These are phyloP conservation scores for Maudiozyma humilis DNA, from an alignment of 1,139 yeast genomes.

Conservation along the genomic window DNA sequence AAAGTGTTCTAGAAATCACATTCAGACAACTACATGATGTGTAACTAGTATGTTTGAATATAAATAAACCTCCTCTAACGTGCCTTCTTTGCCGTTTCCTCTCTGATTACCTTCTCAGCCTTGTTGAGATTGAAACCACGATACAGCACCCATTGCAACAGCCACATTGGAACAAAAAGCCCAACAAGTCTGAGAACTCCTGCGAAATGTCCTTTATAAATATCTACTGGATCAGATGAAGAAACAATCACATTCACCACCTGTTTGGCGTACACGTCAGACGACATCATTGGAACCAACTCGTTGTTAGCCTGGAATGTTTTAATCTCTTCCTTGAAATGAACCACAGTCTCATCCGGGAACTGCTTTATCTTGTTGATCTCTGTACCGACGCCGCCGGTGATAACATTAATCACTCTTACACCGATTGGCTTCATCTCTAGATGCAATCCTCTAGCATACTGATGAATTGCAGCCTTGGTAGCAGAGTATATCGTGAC, in stretches of 20 bases:
- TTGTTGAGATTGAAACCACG: neutral
- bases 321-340: slow-evolving; percentile 41
- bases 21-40: neutral
- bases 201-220: slow-evolving; percentile 50
- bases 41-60: neutral
- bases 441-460: slow-evolving; percentile 50
- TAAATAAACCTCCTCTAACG: too few relatives aligned
- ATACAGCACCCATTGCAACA: slow-evolving; percentile 3
- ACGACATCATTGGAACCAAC: slow-evolving; percentile 49
- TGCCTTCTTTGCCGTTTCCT: neutral
- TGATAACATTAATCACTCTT: slow-evolving; percentile 57
- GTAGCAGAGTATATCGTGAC: slow-evolving; percentile 59
- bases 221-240: slow-evolving; percentile 35
- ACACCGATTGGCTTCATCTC: slow-evolving; percentile 71
- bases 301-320: slow-evolving; percentile 46
- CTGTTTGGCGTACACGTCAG: slow-evolving; percentile 46
- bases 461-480: slow-evolving; percentile 70
- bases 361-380: slow-evolving; percentile 49
- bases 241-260: slow-evolving; percentile 44
- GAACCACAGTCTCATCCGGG: slow-evolving; percentile 47
- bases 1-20: too few relatives aligned
- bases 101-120: neutral
- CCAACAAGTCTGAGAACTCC: slow-evolving; percentile 30
- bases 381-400: slow-evolving; percentile 59
- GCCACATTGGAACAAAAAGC: neutral